phyloP scores from a whole-genome alignment of 164 flowering plant species.

The Taxillus chinensis region DNA sequence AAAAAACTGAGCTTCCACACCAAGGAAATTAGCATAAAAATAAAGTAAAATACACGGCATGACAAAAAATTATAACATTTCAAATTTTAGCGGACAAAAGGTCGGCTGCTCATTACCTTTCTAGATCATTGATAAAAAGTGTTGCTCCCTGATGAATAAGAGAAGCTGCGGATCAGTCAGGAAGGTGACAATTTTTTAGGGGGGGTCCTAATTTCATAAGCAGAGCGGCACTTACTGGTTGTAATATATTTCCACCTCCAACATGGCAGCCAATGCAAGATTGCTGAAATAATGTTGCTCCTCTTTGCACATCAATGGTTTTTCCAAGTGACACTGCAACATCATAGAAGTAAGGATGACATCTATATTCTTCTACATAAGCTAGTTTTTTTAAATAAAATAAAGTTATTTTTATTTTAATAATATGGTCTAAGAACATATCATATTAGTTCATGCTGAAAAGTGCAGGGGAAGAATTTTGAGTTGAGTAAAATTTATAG shows the following conservation, averaged over 20 bases:
- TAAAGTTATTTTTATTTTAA: too few species aligned
- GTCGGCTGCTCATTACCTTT: constrained; percentile 30
- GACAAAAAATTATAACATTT: background rate
- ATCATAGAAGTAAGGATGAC: background rate
- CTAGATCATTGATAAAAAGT: constrained; percentile 59
- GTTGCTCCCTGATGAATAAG: constrained; percentile 60
- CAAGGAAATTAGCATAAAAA: too few species aligned
- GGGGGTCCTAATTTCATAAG: background rate
- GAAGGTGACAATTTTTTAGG: background rate
- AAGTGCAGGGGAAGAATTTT: too few species aligned
- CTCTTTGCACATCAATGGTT: constrained; percentile 41
- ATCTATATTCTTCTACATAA: background rate
- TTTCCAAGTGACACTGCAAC: constrained; percentile 40
- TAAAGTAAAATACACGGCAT: too few species aligned
- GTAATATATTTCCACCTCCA: constrained; percentile 84
- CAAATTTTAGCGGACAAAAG: too few species aligned
- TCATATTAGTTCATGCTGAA: too few species aligned
- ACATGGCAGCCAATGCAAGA: constrained; percentile 92
- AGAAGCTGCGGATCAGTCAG: constrained; percentile 3
- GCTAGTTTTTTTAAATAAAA: background rate
- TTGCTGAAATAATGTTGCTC: constrained; percentile 49
- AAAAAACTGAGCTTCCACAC: background rate
- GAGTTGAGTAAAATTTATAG: too few species aligned
- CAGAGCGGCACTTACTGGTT: constrained; percentile 44
- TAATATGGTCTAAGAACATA: too few species aligned